Base-by-base conservation (phyloP, 2,329 filamentous ascomycete species). In the Parascedosporium putredinis region DNA sequence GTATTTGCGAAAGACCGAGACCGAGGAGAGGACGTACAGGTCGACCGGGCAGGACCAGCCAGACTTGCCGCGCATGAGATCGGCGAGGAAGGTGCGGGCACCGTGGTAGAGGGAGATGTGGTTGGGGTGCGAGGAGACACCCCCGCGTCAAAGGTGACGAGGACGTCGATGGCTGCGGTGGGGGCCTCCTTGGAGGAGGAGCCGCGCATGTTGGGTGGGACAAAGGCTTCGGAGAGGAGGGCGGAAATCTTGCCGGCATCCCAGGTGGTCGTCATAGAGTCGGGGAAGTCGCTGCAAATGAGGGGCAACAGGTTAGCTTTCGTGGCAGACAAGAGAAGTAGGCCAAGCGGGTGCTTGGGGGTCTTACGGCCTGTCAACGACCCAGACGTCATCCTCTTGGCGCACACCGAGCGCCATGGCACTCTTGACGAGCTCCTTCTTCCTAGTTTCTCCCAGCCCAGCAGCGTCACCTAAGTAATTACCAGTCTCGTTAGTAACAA, bases 71-170 rank as follows among this genome's bases (percentile, higher is more conserved):
- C 76, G 74, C 65, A 84, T 79, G 47, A 95, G 74, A 6, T 72
- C 66, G 47, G 74, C 69, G 49, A 94, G 64, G 64, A 95, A 97
- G 45, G 77, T 67, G 43, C 79, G 76, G 5, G 88, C 87, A 51
- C 91, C 93, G 64, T 86, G 76, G 69, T 89, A 89, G 7, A 97
- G 78, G 5, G 89, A 89, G 55, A 86, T 85, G 70, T 98, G 93
- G 71, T 98, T 98, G 20, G 89, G 88, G 67, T 98, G 93, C 40
- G 79, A 79, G 52, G 88, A 95, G 45, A 98, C 75, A 52, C 93
- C 93, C 45, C 55, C n/a, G 67, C 62, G 69, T 98, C 93, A 62
- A 98, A 98, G 25, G 93, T 98, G 56, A 98, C 73, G 57, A 98
- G 76, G 24, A 84, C 77, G 66, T 95, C 88, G 61, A 95, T 88